Percentiles rank a stretch among this genome's conserved stretches.
These are phyloP conservation scores for Scutellaria minor DNA, from an alignment of 257 asterid genomes.

Conservation along the genomic window DNA sequence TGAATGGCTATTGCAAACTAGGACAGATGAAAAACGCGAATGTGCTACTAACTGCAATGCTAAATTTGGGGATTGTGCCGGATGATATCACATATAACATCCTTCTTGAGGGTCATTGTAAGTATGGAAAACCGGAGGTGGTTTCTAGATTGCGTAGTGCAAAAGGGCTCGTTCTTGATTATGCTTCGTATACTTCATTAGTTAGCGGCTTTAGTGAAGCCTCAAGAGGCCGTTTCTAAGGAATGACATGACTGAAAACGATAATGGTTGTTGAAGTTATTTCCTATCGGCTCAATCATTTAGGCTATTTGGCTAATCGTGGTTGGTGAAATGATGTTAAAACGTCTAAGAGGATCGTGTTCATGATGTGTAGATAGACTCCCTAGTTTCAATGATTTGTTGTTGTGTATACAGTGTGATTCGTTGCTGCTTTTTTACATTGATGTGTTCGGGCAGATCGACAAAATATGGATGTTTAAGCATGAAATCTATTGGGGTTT, in stretches of 20 bases:
- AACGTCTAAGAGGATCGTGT: too few species aligned
- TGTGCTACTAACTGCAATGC: constrained; percentile 81
- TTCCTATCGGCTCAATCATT: too few species aligned
- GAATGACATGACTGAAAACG: constrained; percentile 31
- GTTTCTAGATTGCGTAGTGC: constrained; percentile 56
- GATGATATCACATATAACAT: constrained; percentile 89
- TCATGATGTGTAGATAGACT: not conserved
- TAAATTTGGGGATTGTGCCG: constrained; percentile 68
- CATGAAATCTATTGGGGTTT: too few species aligned
- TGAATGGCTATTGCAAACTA: constrained; percentile 81
- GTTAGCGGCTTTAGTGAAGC: constrained; percentile 57
- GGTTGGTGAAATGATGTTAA: too few species aligned
- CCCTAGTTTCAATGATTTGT: not conserved
- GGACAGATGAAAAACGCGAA: constrained; percentile 91
- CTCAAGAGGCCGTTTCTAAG: constrained; percentile 34
- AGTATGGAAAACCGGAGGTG: constrained; percentile 52
- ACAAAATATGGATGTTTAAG: too few species aligned
- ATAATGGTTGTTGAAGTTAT: not conserved
- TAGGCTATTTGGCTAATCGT: too few species aligned
- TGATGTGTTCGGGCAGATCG: too few species aligned
- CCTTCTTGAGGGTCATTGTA: constrained; percentile 78
- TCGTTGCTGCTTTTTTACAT: too few species aligned
- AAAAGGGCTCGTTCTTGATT: constrained; percentile 81
- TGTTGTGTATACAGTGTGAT: not conserved
- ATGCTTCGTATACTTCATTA: constrained; percentile 71